Base-by-base conservation (phyloP, 2,329 filamentous ascomycete species). In the Cladosporium sp. region DNA sequence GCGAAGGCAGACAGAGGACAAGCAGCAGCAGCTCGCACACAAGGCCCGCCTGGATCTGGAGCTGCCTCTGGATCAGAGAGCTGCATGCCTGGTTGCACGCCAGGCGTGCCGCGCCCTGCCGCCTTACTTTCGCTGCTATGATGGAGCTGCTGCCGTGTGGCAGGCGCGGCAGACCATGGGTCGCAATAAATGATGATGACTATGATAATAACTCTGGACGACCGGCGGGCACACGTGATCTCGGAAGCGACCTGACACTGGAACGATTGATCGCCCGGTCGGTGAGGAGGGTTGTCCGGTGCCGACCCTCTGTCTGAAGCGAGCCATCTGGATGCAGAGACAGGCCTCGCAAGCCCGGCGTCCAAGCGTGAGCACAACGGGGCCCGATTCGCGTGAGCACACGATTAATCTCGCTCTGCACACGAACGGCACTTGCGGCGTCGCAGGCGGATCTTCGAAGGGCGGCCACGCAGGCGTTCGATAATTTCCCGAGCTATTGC, bases 401-500 rank as follows among this genome's bases (percentile, higher is more conserved):
- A 28, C 22, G 7, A 28, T 28, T 28, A 50, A 43, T 43, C 32
- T 50, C 48, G 48, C 40, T 49, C 34, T 28, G 40, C 46, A 37
- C 38, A 31, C 48, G 32, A 40, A 43, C 22, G 10, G 34, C 40
- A 32, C 40, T 43, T 28, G 22, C 48, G 48, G 40, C 40, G 43
- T 43, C 22, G 40, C 48, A 50, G 40, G 48, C 31, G 18, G 7
- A 28, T 28, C 22, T 7, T 28, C 22, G 22, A 28, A 28, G 22
- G 22, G 22, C 22, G 22, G 43, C 28, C 22, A 40, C 8, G 18
- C 38, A 41, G 14, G 9, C 44, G 31, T 46, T 33, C 48, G 37
- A 50, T 50, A 50, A 50, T 50, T 19, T 50, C 40, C 48, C 43
- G 48, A 31, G 48, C 48, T 50, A 50, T 50, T 50, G 48, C 32